phyloP scores from a whole-genome alignment of 2,329 filamentous ascomycete genomes.

The Aspergillus chevalieri region DNA sequence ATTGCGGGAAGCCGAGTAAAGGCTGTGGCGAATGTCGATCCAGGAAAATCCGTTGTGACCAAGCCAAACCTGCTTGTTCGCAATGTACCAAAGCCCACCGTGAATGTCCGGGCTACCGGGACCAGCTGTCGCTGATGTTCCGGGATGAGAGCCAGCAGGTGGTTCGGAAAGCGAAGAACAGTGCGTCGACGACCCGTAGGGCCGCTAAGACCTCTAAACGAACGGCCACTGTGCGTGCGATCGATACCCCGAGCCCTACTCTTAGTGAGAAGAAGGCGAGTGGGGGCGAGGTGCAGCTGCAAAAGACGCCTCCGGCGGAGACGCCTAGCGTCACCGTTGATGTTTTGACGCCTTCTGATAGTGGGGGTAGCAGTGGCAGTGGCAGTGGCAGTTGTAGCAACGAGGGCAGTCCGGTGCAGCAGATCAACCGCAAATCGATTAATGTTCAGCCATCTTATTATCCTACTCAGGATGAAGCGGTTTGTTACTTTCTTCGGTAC shows the following conservation, averaged over 20 bases:
- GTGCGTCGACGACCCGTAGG: slow-evolving; percentile 17
- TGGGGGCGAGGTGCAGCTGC: background rate
- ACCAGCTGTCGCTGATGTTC: slow-evolving; percentile 60
- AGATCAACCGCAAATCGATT: slow-evolving; percentile 11
- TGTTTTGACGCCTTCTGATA: slow-evolving; percentile 15
- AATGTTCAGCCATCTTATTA: slow-evolving; percentile 20
- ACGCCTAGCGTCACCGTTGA: background rate
- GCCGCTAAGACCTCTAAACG: slow-evolving; percentile 5
- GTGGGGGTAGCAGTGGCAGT: background rate
- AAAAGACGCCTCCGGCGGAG: background rate
- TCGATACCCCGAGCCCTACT: background rate
- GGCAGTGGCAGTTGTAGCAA: no score
- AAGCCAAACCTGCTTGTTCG: slow-evolving; percentile 54
- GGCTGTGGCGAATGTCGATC: slow-evolving; percentile 39
- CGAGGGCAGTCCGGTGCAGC: slow-evolving; percentile 5
- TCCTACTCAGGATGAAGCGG: slow-evolving; percentile 25
- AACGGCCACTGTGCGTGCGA: background rate
- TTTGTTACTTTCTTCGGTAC: slow-evolving; percentile 32
- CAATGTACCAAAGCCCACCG: slow-evolving; percentile 57
- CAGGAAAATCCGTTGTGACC: slow-evolving; percentile 51
- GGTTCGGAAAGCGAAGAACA: slow-evolving; percentile 51
- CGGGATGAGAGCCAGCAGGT: slow-evolving; percentile 61
- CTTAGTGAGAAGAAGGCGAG: background rate
- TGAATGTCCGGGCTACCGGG: slow-evolving; percentile 58
- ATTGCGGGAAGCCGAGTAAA: slow-evolving; percentile 41